phyloP scores from a whole-genome alignment of 345 rosid genomes.

The Dimocarpus longan region DNA sequence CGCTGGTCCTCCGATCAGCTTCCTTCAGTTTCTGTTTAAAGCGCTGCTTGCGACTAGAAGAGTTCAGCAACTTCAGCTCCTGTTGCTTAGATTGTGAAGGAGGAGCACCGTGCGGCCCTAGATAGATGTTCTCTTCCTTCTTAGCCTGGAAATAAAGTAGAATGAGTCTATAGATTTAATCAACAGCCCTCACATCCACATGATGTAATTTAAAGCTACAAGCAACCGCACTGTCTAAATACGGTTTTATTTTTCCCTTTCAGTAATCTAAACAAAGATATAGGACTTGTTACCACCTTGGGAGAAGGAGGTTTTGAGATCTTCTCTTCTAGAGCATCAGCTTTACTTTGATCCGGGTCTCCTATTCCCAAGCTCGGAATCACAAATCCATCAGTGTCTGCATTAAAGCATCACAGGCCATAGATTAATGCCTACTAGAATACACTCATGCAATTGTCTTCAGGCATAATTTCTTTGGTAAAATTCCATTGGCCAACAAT shows the following conservation, averaged over 20 bases:
- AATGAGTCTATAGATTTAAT: neutral
- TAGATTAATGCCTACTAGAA: neutral
- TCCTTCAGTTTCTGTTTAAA: constrained; percentile 86
- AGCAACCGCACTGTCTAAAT: neutral
- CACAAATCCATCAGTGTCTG: constrained; percentile 95
- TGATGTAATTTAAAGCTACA: neutral
- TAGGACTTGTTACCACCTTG: constrained; percentile 42
- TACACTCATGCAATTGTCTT: neutral
- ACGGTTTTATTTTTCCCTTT: neutral
- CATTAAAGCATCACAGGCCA: constrained; percentile 19
- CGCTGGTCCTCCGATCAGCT: constrained; percentile 66
- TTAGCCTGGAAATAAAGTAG: constrained; percentile 35
- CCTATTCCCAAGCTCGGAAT: constrained; percentile 89
- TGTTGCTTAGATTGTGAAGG: constrained; percentile 72
- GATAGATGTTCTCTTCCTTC: constrained; percentile 76
- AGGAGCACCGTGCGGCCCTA: constrained; percentile 95
- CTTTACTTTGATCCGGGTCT: constrained; percentile 33
- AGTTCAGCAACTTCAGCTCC: constrained; percentile 38
- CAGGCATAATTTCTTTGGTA: no score
- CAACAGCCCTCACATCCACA: neutral
- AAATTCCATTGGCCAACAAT: neutral
- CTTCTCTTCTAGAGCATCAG: constrained; percentile 44
- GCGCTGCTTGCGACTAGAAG: constrained; percentile 69
- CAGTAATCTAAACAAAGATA: neutral
- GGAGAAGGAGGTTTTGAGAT: constrained; percentile 58